These are phyloP conservation scores for Eleusine indica DNA, from an alignment of 176 grass and related monocot genomes.

Conservation along the genomic window DNA sequence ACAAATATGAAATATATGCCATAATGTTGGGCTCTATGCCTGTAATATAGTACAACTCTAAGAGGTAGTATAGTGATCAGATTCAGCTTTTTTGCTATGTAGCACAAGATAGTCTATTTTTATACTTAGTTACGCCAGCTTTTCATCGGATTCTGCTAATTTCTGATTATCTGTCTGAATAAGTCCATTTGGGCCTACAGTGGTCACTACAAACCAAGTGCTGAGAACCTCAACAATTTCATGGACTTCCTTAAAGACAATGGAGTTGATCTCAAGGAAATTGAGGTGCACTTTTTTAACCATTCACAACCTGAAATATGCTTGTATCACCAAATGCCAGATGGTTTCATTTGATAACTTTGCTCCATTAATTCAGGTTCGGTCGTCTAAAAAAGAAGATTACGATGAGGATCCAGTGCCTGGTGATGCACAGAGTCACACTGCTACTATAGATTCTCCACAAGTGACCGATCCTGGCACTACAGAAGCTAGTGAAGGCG, in stretches of 20 bases:
- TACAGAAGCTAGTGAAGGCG: constrained; percentile 3
- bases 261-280: constrained; percentile 63
- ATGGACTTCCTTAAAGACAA: constrained; percentile 68
- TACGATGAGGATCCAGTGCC: constrained; percentile 59
- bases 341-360: constrained; percentile 7
- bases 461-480: constrained; percentile 31
- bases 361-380: constrained; percentile 50
- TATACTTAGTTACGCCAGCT: neutral
- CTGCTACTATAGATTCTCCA: constrained; percentile 23
- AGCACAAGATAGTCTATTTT: neutral
- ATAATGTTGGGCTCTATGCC: neutral
- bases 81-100: neutral
- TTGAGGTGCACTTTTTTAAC: constrained; percentile 54
- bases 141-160: constrained; percentile 9
- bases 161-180: neutral
- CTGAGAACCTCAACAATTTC: constrained; percentile 64
- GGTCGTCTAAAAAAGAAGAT: constrained; percentile 67
- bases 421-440: constrained; percentile 1
- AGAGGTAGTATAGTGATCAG: neutral
- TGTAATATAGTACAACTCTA: neutral
- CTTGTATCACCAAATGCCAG: neutral
- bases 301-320: neutral
- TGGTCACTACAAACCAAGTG: constrained; percentile 86
- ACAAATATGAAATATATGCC: neutral
- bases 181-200: constrained; percentile 88